Evolutionary conservation across 352 stramenopile species (phyloP).

Genomic region (Pythium insidiosum): DNA sequence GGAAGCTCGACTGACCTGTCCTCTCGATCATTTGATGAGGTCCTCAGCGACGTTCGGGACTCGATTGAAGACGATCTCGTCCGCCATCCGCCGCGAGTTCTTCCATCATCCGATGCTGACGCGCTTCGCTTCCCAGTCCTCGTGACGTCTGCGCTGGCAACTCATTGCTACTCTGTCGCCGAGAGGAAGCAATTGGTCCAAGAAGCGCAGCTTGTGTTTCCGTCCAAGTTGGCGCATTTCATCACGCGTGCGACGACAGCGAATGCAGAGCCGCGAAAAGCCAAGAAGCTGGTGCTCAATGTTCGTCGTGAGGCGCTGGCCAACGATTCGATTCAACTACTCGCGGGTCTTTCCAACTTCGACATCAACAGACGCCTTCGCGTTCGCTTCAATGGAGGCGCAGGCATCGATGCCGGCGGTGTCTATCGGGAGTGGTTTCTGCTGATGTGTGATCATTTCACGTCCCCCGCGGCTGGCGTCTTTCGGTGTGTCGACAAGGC

Average conservation of each 20-base stretch:
- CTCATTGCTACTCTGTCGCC: slow-evolving; percentile 30
- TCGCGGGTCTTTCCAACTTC: slow-evolving; percentile 24
- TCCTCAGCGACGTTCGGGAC: slow-evolving; percentile 30
- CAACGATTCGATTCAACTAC: slow-evolving; percentile 15
- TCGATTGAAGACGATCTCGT: slow-evolving; percentile 12
- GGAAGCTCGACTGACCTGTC: not conserved
- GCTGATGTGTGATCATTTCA: slow-evolving; percentile 34
- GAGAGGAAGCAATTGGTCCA: slow-evolving; percentile 47
- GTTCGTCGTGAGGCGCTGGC: slow-evolving; percentile 28
- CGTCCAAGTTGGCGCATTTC: slow-evolving; percentile 10
- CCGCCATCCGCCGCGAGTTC: slow-evolving; percentile 9
- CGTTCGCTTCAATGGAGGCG: slow-evolving; percentile 66
- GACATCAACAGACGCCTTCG: slow-evolving; percentile 30
- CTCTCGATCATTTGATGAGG: slow-evolving; percentile 6
- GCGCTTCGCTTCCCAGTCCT: slow-evolving; percentile 15
- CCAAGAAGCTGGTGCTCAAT: slow-evolving; percentile 20
- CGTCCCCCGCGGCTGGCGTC: slow-evolving; percentile 32
- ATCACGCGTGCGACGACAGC: slow-evolving; percentile 31
- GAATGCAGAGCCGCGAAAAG: slow-evolving; percentile 29
- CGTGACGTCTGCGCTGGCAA: slow-evolving; percentile 21
- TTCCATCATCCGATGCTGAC: slow-evolving; percentile 21
- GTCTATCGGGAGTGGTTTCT: slow-evolving; percentile 78
- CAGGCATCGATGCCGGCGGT: slow-evolving; percentile 68
- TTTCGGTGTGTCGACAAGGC: slow-evolving; percentile 28
- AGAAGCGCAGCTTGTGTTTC: slow-evolving; percentile 5